Base-by-base conservation (phyloP, 192 early-diverging fungal species). In the Coemansia sp. region DNA sequence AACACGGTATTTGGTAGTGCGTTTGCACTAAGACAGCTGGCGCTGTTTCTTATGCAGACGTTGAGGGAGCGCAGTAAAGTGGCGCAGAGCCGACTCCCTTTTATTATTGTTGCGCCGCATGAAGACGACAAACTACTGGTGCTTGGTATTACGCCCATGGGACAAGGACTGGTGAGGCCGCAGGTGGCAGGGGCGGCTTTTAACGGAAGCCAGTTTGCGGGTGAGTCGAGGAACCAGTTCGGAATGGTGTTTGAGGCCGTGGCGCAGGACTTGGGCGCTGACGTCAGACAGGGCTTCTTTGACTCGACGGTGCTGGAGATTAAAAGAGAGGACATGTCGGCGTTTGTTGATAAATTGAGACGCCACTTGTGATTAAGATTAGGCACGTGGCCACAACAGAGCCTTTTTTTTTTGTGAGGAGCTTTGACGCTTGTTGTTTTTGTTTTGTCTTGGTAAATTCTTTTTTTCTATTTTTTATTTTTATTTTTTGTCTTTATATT, bases 221-320 rank as follows among this genome's bases (percentile, higher is more conserved):
- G 87, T 71, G 69, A 70, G 60, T 72, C 73, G 21, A 19, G 80
- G 4, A 83, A 77, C 67, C 76, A 78, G 38, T 97, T 97, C 75
- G 93, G 92, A 0, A 66, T 90, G 65, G 90, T 94, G 6, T 98
- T 96, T 76, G 88, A 92, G 73, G 84, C 88, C 62, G 88, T 92
- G 4, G 92, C 94, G 0, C 70, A 83, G 11, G 83, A 88, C 32
- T 84, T 89, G 30, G 84, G 86, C 50, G 92, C 90, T 2, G 79
- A 87, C 1, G 76, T 89, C 11, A 85, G 83, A 21, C 83, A 87
- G 60, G 93, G 94, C 64, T 89, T 90, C 39, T 98, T 98, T 84
- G 94, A 96, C 69, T 86, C 88, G n/a, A 87, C 88, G 5, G 87
- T 89, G 17, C 72, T 96, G 16, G 93, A 95, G 75, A 90, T 98